Evolutionary conservation across 495 filamentous ascomycete species (phyloP).

Genomic region (Penicillium flavigenum): DNA sequence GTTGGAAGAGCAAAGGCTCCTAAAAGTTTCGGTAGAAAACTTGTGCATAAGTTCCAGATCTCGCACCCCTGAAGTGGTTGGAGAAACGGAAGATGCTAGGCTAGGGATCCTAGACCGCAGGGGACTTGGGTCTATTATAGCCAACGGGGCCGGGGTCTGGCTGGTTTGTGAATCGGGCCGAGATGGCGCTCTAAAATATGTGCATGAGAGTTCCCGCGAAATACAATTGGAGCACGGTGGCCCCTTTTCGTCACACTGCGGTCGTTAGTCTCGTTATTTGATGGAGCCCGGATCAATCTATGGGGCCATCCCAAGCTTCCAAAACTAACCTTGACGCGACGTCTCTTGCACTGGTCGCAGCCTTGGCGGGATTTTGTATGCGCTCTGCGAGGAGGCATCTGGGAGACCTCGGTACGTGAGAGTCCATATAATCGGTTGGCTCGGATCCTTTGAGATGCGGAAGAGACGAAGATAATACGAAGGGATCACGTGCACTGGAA

Average conservation of each 20-base stretch:
- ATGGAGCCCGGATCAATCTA: slow-evolving; percentile 6
- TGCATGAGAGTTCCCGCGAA: slow-evolving; percentile 40
- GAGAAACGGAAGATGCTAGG: slow-evolving; percentile 19
- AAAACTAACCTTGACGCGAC: slow-evolving; percentile 53
- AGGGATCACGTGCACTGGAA: slow-evolving; percentile 7
- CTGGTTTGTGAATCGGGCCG: slow-evolving; percentile 13
- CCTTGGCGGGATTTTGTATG: slow-evolving; percentile 60
- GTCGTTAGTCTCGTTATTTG: slow-evolving; percentile 3
- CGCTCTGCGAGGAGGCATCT: slow-evolving; percentile 41
- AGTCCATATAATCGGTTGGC: slow-evolving; percentile 9
- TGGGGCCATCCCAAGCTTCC: neutral
- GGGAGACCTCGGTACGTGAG: slow-evolving; percentile 2
- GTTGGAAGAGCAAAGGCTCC: slow-evolving; percentile 32
- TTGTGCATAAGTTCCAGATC: slow-evolving; percentile 46
- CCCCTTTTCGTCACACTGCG: slow-evolving; percentile 47
- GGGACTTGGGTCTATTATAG: slow-evolving; percentile 9
- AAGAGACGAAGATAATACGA: neutral
- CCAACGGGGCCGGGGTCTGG: slow-evolving; percentile 10
- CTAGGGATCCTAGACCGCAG: slow-evolving; percentile 23
- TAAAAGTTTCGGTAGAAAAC: slow-evolving; percentile 42
- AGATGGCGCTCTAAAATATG: slow-evolving; percentile 35
- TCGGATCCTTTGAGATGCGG: slow-evolving; percentile 2
- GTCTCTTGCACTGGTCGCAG: slow-evolving; percentile 57
- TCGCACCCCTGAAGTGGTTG: slow-evolving; percentile 27
- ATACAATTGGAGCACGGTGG: slow-evolving; percentile 48